Evolutionary conservation across 2,329 filamentous ascomycete genomes (phyloP).

Genomic region (Paraconiothyrium sp.): DNA sequence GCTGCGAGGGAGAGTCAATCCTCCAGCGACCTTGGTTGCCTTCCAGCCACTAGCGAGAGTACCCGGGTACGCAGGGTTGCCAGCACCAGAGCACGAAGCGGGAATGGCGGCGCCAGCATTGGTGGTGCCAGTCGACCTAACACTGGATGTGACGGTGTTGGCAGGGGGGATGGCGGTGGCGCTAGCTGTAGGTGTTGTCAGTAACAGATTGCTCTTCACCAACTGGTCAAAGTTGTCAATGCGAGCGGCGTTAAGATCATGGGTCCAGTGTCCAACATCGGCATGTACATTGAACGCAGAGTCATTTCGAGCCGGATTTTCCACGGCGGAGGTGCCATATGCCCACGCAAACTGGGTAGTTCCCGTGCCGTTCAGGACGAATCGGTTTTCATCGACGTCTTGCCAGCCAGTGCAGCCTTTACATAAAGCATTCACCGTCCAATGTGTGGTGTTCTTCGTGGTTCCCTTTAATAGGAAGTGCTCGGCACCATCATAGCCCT

Average conservation of each 20-base stretch:
- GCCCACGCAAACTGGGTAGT: conserved; percentile 45
- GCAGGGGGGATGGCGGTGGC: conserved; percentile 21
- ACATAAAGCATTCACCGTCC: conserved; percentile 42
- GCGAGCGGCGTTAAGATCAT: conserved; percentile 43
- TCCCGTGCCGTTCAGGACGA: conserved; percentile 36
- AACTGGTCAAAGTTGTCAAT: conserved; percentile 41
- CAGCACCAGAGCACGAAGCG: conserved; percentile 41
- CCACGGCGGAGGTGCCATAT: conserved; percentile 37
- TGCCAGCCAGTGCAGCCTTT: conserved; percentile 45
- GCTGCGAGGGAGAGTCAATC: conserved; percentile 41
- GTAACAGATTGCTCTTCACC: conserved; percentile 39
- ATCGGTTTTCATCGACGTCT: conserved; percentile 38
- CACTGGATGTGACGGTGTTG: conserved; percentile 36
- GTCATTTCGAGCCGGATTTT: conserved; percentile 40
- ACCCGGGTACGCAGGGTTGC: conserved; percentile 33
- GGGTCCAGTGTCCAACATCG: conserved; percentile 43
- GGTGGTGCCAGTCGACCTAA: conserved; percentile 26
- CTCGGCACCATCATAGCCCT: conserved; percentile 39
- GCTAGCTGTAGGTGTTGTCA: conserved; percentile 36
- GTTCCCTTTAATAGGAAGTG: conserved; percentile 43
- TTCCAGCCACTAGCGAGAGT: conserved; percentile 44
- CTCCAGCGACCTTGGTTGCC: conserved; percentile 43
- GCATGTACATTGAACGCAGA: conserved; percentile 46
- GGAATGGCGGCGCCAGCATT: conserved; percentile 38
- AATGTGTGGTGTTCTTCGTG: conserved; percentile 43